Base-by-base conservation (phyloP, 352 stramenopile genomes). In the Phytophthora tentaculata region DNA sequence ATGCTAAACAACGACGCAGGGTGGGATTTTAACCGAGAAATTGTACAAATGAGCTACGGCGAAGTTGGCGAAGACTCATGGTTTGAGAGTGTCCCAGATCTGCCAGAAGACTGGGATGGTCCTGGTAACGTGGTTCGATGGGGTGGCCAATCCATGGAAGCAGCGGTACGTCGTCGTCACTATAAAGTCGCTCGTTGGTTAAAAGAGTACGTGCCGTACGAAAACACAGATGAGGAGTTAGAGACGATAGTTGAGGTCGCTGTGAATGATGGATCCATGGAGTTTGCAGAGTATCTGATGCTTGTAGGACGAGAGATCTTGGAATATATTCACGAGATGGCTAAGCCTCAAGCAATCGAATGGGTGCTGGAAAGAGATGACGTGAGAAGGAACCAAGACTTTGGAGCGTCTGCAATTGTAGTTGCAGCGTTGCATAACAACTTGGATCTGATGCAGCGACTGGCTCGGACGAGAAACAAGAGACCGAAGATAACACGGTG, bases 221-320 rank as follows among this genome's bases (percentile, higher is more conserved):
- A 49, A 24, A 26, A n/a, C 43, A 49, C 17, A 13, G 43, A 49
- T 5, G 43, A 49, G 9, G 43, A 49, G 43, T 14, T 49, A 10
- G 43, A 49, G 2, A 24, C 8, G 17, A 49, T 49, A 0, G 19
- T 49, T 24, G n/a, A 10, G 9, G 10, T 49, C 19, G 43, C 43
- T 49, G 43, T 49, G 43, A 49, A 49, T 14, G n/a, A 49, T 49
- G 43, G 43, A 49, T 3, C 43, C 43, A 49, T 49, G 43, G 43
- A 49, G n/a, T 49, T 49, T n/a, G 43, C 43, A 24, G 43, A 49
- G 43, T 49, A 26, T 49, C n/a, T 49, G 43, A 49, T 49, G 43
- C 43, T n/a, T 49, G 43, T 6, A n/a, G 43, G 26, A 5, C 43
- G 43, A 23, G 19, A 49, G 43, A 49, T 49, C 14, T 24, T 49